Evolutionary conservation across 768 basidiomycete genomes (phyloP).

Genomic region (Rhizopogon salebrosus): DNA sequence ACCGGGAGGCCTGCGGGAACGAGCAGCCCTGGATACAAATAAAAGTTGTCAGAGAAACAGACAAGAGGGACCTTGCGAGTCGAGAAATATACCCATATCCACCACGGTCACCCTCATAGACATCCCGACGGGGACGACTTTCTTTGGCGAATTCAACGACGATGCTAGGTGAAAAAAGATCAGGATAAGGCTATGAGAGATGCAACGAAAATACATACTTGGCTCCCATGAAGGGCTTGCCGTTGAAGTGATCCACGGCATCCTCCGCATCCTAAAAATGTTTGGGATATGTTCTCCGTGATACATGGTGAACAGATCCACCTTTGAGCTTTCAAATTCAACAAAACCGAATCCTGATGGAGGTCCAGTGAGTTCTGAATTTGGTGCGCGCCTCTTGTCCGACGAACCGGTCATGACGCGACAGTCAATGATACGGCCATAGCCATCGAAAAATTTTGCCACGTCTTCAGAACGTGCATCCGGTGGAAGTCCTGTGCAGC

Average conservation of each 20-base stretch:
- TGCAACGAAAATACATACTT: constrained; percentile 43
- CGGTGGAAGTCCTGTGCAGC: constrained; percentile 62
- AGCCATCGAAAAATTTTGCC: constrained; percentile 84
- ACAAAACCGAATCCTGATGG: constrained; percentile 87
- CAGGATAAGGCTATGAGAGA: background rate
- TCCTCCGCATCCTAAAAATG: constrained; percentile 84
- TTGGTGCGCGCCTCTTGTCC: constrained; percentile 10
- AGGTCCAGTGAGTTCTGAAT: constrained; percentile 16
- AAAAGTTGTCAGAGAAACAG: constrained; percentile 8
- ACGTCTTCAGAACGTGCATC: constrained; percentile 84
- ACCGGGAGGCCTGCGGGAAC: constrained; percentile 74
- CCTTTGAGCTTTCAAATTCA: constrained; percentile 87
- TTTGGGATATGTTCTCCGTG: constrained; percentile 7
- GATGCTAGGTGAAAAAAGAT: constrained; percentile 47
- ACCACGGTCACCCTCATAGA: constrained; percentile 50
- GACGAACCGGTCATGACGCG: constrained; percentile 88
- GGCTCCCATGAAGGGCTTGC: constrained; percentile 84
- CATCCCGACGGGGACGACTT: constrained; percentile 76
- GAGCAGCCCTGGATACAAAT: constrained; percentile 38
- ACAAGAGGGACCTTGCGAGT: constrained; percentile 1
- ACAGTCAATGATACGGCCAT: constrained; percentile 84
- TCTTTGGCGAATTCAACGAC: constrained; percentile 97
- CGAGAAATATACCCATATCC: constrained; percentile 45
- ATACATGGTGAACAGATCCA: constrained; percentile 13
- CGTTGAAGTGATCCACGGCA: constrained; percentile 81